Evolutionary conservation across 2,329 filamentous ascomycete genomes (phyloP).

Genomic region (Talaromyces sp.): DNA sequence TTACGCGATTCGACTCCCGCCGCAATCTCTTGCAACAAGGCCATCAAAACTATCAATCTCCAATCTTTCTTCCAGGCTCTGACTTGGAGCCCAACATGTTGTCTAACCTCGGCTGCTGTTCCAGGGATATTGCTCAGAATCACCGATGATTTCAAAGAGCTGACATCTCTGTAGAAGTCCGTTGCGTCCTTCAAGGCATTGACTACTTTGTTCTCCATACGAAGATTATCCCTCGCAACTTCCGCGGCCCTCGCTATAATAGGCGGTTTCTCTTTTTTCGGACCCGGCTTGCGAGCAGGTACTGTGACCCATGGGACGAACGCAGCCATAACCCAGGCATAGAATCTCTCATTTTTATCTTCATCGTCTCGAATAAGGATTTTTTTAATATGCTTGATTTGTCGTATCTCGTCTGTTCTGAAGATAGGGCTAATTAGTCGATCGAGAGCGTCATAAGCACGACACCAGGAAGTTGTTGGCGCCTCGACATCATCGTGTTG

Average conservation of each 20-base stretch:
- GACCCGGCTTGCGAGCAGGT: slow-evolving; percentile 37
- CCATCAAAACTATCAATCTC: slow-evolving; percentile 40
- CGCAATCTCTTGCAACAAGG: slow-evolving; percentile 43
- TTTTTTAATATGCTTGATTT: slow-evolving; percentile 34
- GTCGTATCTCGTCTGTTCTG: slow-evolving; percentile 1
- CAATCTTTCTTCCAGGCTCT: slow-evolving; percentile 41
- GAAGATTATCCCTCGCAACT: slow-evolving; percentile 74
- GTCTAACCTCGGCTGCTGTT: slow-evolving; percentile 36
- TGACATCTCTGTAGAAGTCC: slow-evolving; percentile 63
- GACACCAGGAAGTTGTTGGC: slow-evolving; percentile 59
- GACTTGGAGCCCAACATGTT: slow-evolving; percentile 37
- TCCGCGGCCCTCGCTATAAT: slow-evolving; percentile 60
- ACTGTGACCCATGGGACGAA: slow-evolving; percentile 69
- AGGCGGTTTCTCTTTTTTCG: slow-evolving; percentile 48
- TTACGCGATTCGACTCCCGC: slow-evolving; percentile 29
- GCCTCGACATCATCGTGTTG: slow-evolving; percentile 53
- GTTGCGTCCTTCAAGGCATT: slow-evolving; percentile 66
- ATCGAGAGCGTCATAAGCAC: slow-evolving; percentile 64
- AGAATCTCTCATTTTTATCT: slow-evolving; percentile 57
- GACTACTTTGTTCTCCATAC: slow-evolving; percentile 71
- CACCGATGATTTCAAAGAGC: slow-evolving; percentile 53
- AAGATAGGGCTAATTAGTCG: slow-evolving; percentile 40
- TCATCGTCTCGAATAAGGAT: slow-evolving; percentile 60
- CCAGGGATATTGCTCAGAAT: slow-evolving; percentile 29
- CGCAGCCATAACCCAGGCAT: slow-evolving; percentile 74